Conservation (phyloP, 257 asterid species). For the Paulownia fortunei region DNA sequence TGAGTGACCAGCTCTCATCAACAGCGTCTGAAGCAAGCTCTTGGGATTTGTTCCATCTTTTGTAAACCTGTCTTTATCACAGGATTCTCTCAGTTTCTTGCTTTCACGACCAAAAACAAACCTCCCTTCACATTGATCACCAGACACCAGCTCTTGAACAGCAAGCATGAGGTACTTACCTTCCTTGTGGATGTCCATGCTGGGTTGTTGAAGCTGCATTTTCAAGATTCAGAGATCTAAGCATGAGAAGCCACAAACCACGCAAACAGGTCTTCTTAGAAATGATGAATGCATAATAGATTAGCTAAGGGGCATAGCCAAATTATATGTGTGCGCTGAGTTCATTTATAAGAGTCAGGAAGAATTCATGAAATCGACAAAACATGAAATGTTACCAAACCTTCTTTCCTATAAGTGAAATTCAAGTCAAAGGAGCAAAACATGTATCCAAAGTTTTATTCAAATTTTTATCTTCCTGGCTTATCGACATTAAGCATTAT, state of each 20-base stretch:
- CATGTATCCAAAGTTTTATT: background rate
- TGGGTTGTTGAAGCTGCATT: constrained; percentile 83
- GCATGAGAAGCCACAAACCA: background rate
- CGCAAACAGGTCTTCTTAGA: background rate
- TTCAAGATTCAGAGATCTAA: constrained; percentile 25
- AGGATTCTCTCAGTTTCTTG: constrained; percentile 57
- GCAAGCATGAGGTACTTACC: constrained; percentile 95
- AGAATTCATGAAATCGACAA: constrained; percentile 8
- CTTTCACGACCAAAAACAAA: constrained; percentile 94
- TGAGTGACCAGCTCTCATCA: constrained; percentile 98
- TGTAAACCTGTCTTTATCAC: constrained; percentile 69
- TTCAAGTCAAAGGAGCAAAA: background rate
- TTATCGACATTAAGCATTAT: background rate
- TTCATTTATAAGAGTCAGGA: background rate
- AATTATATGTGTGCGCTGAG: background rate
- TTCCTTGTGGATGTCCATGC: constrained; percentile 84
- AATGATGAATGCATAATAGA: constrained; percentile 3
- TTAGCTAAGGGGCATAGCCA: background rate
- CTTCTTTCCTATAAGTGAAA: background rate
- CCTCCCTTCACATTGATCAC: constrained; percentile 94
- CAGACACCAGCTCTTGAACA: constrained; percentile 85
- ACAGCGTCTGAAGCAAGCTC: constrained; percentile 89
- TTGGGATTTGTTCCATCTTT: constrained; percentile 93
- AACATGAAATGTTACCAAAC: background rate
- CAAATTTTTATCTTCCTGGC: background rate